Base-by-base conservation (phyloP, 371 early-diverging fungal species). In the Umbelopsis sp. region DNA sequence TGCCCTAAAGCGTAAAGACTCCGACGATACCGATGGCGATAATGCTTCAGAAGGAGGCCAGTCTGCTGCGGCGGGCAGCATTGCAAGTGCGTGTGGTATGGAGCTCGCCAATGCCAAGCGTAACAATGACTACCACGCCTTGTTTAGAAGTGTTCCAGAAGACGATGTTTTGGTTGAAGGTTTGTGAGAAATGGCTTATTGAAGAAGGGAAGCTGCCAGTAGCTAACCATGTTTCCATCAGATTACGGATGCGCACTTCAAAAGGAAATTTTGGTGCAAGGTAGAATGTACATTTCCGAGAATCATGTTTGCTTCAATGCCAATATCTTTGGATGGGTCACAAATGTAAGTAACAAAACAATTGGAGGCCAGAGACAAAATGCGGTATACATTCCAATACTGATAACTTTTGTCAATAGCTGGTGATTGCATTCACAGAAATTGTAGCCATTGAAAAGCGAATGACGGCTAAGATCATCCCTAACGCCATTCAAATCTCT, bases 261-360 rank as follows among this genome's bases (percentile, higher is more conserved):
- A 74, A 93, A 92, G 50, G 98, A 97, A 63, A 95, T 98, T 38
- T 78, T 93, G 10, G 86, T 97, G 4, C 98, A 97, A 71, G 98
- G 98, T 3, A 83, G 95, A 37, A 75, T 97, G 68, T 97, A 93
- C 77, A 77, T 97, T 68, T 94, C 96, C 20, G 92, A 93, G 68
- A 86, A 89, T 75, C 87, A 92, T 64, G 75, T 97, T 6, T 95
- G 96, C 77, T 98, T 98, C 74, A 89, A 97, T 74, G 93, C 97
- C 66, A 97, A 95, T 74, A 96, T 97, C 65, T 93, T 97, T 78
- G 97, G 98, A n/a, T 97, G 96, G 92, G 89, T 97, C 44, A 97
- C 93, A 25, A 91, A 91, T 70, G 90, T 93, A 85, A 74, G 78
- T 67, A 32, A 29, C 22, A 29, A 38, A 16, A 9, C 44, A 16